Evolutionary conservation across 1,139 yeast species (phyloP).

Genomic region (Entelexis paramagnoliae): DNA sequence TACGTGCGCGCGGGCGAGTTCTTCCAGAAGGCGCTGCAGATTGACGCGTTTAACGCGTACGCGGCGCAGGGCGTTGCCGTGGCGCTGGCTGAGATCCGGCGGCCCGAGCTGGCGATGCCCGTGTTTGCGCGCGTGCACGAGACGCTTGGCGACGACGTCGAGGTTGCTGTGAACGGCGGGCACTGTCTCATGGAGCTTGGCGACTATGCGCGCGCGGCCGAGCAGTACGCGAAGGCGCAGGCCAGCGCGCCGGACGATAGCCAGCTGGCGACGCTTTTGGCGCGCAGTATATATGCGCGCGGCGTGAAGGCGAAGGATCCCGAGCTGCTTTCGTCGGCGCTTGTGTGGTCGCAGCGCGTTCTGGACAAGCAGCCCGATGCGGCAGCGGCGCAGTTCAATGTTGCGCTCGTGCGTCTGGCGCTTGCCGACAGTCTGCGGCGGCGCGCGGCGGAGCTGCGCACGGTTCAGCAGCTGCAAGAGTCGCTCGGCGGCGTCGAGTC

Average conservation of each 20-base stretch:
- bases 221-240: slow-evolving; percentile 73
- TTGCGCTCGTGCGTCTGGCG: slow-evolving; percentile 78
- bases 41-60: slow-evolving; percentile 78
- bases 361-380: slow-evolving; percentile 33
- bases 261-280: slow-evolving; percentile 60
- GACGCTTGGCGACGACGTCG: slow-evolving; percentile 62
- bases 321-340: slow-evolving; percentile 48
- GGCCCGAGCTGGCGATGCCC: slow-evolving; percentile 66
- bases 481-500: slow-evolving; percentile 50
- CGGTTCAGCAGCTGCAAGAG: slow-evolving; percentile 48
- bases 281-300: slow-evolving; percentile 83
- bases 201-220: slow-evolving; percentile 79
- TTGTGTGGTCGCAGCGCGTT: slow-evolving; percentile 55
- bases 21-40: slow-evolving; percentile 73
- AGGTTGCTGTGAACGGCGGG: slow-evolving; percentile 77
- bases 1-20: slow-evolving; percentile 82
- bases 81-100: slow-evolving; percentile 78
- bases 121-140: slow-evolving; percentile 84
- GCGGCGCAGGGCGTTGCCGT: slow-evolving; percentile 98
- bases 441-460: slow-evolving; percentile 49
- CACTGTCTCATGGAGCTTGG: slow-evolving; percentile 77
- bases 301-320: slow-evolving; percentile 61
- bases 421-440: slow-evolving; percentile 74
- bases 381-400: slow-evolving; percentile 55
- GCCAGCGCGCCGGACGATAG: slow-evolving; percentile 48